Percentiles rank a stretch among this genome's conserved stretches.
These are phyloP conservation scores for Acidomyces sp. DNA, from an alignment of 495 filamentous ascomycete species.

Conservation along the genomic window DNA sequence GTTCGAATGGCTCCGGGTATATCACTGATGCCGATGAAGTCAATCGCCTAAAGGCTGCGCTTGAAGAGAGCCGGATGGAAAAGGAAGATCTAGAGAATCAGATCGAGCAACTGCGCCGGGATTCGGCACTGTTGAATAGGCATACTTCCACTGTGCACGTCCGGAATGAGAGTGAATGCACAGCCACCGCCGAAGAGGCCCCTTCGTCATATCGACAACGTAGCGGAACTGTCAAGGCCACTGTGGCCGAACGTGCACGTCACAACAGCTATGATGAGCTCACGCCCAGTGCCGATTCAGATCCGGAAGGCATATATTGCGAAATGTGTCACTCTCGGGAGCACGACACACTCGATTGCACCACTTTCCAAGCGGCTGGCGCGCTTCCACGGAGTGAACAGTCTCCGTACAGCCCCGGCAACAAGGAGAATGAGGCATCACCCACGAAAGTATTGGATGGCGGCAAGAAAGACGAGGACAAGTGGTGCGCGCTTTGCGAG, in stretches of 20 bases:
- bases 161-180: constrained; percentile 52
- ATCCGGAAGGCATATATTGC: constrained; percentile 10
- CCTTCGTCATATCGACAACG: constrained; percentile 13
- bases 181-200: constrained; percentile 12
- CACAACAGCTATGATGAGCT: not conserved
- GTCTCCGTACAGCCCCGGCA: constrained; percentile 31
- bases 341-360: constrained; percentile 20
- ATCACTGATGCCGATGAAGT: constrained; percentile 37
- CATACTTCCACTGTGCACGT: constrained; percentile 11
- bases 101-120: constrained; percentile 45
- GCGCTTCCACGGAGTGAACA: not conserved
- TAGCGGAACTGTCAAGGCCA: constrained; percentile 17
- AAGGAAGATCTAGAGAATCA: constrained; percentile 79
- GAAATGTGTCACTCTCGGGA: constrained; percentile 18
- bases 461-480: constrained; percentile 69
- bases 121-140: constrained; percentile 4
- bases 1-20: constrained; percentile 23
- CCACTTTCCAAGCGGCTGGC: constrained; percentile 4
- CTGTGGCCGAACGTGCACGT: constrained; percentile 11
- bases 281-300: not conserved
- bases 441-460: constrained; percentile 43
- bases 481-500: constrained; percentile 97
- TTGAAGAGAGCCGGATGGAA: constrained; percentile 61
- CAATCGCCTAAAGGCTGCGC: constrained; percentile 39
- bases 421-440: constrained; percentile 16